Conservation (phyloP, 352 stramenopile species). For the Globisporangium solare region DNA sequence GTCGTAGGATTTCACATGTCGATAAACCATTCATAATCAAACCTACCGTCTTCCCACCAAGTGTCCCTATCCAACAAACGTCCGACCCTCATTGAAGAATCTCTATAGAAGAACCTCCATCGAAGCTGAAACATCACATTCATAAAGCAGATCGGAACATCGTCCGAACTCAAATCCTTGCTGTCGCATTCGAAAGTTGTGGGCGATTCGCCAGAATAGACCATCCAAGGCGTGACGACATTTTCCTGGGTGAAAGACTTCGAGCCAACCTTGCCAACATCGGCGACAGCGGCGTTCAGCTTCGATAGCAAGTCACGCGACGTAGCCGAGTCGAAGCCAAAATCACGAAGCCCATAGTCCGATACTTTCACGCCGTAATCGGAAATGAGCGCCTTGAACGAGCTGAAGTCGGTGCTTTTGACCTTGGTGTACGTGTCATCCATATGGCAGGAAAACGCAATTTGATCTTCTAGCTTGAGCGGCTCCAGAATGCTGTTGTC, state of each 20-base stretch:
- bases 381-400: conserved; percentile 28
- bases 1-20: no score
- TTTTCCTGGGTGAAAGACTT: conserved; percentile 51
- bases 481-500: conserved; percentile 55
- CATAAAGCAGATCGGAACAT: conserved; percentile 67
- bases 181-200: conserved; percentile 16
- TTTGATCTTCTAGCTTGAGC: conserved; percentile 37
- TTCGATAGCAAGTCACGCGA: conserved; percentile 42
- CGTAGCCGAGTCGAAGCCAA: conserved; percentile 51
- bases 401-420: conserved; percentile 34
- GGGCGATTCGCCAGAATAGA: conserved; percentile 31
- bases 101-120: no score
- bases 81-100: no score
- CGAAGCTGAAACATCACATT: no score
- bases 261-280: conserved; percentile 8
- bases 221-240: conserved; percentile 51
- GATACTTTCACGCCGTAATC: conserved; percentile 46
- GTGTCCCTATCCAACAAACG: no score
- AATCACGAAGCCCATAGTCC: conserved; percentile 51
- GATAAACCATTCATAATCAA: no score
- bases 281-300: conserved; percentile 26
- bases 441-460: conserved; percentile 61
- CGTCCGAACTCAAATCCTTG: conserved; percentile 27
- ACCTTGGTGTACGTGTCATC: conserved; percentile 55
- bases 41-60: no score